phyloP scores from a whole-genome alignment of 75 land plant genomes.

The Cryptomeria japonica region DNA sequence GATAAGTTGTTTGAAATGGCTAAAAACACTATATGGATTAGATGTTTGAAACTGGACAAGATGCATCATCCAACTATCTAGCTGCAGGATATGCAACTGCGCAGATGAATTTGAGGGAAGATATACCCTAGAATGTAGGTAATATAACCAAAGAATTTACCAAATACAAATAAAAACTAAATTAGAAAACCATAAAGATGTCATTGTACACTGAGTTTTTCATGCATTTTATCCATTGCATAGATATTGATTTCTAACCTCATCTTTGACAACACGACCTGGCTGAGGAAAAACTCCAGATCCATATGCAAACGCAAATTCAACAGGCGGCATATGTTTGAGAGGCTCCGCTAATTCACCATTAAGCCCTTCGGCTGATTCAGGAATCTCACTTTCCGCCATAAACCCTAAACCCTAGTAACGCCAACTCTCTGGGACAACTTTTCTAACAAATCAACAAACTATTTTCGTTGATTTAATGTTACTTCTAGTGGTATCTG shows the following conservation, averaged over 20 bases:
- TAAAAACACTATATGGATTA: background rate
- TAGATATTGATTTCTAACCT: background rate
- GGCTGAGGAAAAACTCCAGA: slow-evolving; percentile 81
- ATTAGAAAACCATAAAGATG: background rate
- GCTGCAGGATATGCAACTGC: background rate
- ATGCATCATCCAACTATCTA: too few species aligned
- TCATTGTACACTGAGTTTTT: slow-evolving; percentile 38
- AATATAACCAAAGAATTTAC: background rate
- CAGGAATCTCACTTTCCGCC: background rate
- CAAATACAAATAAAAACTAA: background rate
- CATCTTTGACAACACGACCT: background rate
- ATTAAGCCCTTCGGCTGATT: slow-evolving; percentile 8
- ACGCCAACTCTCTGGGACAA: background rate
- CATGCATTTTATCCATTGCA: background rate
- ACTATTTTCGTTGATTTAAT: too few species aligned
- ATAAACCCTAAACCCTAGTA: background rate
- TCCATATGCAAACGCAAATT: slow-evolving; percentile 88
- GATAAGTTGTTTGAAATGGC: background rate
- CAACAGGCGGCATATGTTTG: slow-evolving; percentile 68
- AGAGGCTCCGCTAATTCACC: slow-evolving; percentile 56
- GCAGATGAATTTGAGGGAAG: background rate
- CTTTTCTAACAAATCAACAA: background rate
- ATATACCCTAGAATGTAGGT: background rate
- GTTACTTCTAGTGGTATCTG: too few species aligned
- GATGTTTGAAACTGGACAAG: too few species aligned